Base-by-base conservation (phyloP, 441 rosid species). In the Populus hybrid region DNA sequence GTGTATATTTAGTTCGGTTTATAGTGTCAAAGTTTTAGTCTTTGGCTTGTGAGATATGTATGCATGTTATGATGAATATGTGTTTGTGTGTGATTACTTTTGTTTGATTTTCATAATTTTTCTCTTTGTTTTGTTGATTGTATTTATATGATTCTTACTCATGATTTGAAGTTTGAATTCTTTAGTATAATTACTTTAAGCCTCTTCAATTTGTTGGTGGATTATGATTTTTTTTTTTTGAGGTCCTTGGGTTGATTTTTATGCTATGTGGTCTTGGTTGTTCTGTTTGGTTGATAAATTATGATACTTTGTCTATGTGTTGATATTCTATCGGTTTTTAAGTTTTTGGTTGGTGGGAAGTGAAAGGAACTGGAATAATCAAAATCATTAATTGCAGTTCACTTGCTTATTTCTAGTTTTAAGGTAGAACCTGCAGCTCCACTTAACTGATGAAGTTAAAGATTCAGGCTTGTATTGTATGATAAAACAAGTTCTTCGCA, bases 341-440 rank as follows among this genome's bases (percentile, higher is more conserved):
- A 8, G 4, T 36, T 64, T 63, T 63, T 77, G 75, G 69, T 40
- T 38, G 61, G 32, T 28, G 79, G 28, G 75, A 46, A 23, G 74
- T 21, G 50, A 21, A 14, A 53, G 18, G 72, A 75, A 40, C 6
- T 21, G 32, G 69, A 53, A 12, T n/a, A 30, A 50, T 76, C 8
- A 57, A 34, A 50, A 23, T 6, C 63, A 30, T 42, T 46, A 28
- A 7, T 28, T 61, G 24, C n/a, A 57, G 63, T 3, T 35, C 7
- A 36, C 35, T 53, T 8, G 2, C 40, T 8, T 21, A 61, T 23
- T 9, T 21, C 10, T 63, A 63, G 28, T 63, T 63, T 10, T 63
- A 63, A 63, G 23, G 66, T 21, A 30, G 23, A 24, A 11, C 46
- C 11, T 5, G 26, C 16, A 69, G 24, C 63, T 35, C 34, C 34